Percentiles rank a stretch among this genome's conserved stretches.
phyloP scores from a whole-genome alignment of 2,329 filamentous ascomycete species.

The Colletotrichum caudatum region DNA sequence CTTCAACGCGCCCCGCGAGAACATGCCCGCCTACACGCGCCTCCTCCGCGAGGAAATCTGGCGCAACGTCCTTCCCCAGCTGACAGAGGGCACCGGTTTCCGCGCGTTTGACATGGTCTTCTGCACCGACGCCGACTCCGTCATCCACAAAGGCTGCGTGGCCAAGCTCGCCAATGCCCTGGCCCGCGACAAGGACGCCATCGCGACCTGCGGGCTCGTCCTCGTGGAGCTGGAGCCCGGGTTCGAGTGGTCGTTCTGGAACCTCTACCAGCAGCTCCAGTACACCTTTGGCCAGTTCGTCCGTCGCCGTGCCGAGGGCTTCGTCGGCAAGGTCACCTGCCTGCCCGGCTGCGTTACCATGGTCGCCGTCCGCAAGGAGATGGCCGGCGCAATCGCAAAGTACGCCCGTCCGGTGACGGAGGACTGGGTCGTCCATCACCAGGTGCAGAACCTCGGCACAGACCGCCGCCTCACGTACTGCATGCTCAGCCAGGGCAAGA shows the following conservation, averaged over 20 bases:
- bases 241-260: constrained; percentile 24
- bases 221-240: constrained; percentile 24
- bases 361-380: constrained; percentile 17
- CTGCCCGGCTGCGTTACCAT: constrained; percentile 19
- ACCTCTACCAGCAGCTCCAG: constrained; percentile 25
- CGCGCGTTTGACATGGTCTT: constrained; percentile 22
- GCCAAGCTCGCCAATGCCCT: constrained; percentile 26
- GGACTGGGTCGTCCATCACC: constrained; percentile 16
- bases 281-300: constrained; percentile 28
- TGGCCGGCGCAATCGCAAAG: constrained; percentile 16
- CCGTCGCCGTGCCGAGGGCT: constrained; percentile 15
- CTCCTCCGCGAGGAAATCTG: constrained; percentile 17
- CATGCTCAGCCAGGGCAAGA: constrained; percentile 19
- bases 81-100: constrained; percentile 20
- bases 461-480: constrained; percentile 20
- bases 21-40: constrained; percentile 20
- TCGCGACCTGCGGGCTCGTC: constrained; percentile 12
- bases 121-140: constrained; percentile 27
- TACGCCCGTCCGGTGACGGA: constrained; percentile 8
- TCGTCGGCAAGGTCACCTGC: constrained; percentile 14
- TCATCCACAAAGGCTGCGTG: constrained; percentile 22
- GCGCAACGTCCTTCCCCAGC: neutral
- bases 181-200: constrained; percentile 13
- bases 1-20: constrained; percentile 15
- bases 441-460: constrained; percentile 20